These are phyloP conservation scores for Lepidium africanum DNA, from an alignment of 345 rosid species.

Conservation along the genomic window DNA sequence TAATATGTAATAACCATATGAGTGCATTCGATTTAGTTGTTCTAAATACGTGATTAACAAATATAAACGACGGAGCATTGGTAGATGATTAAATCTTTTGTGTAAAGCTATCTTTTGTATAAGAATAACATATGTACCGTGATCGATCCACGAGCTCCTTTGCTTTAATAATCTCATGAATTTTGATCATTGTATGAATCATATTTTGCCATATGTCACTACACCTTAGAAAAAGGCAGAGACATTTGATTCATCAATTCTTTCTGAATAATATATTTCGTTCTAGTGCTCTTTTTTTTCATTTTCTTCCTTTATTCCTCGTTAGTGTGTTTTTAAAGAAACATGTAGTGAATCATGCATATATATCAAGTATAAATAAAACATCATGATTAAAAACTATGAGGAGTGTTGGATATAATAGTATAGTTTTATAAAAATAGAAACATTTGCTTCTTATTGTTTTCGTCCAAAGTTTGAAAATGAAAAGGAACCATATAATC, in stretches of 20 bases:
- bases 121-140: neutral
- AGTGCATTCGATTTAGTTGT: neutral
- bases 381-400: neutral
- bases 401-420: neutral
- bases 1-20: neutral
- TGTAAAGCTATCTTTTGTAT: neutral
- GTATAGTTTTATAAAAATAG: neutral
- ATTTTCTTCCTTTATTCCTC: neutral
- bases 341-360: neutral
- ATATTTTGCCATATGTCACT: neutral
- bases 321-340: neutral
- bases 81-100: neutral
- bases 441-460: neutral
- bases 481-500: neutral
- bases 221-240: neutral
- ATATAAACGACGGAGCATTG: neutral
- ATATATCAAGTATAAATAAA: neutral
- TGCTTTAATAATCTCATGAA: neutral
- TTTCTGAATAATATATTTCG: neutral
- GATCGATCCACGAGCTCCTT: slow-evolving; percentile 11
- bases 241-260: neutral
- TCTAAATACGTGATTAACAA: neutral
- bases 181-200: neutral
- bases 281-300: neutral
- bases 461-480: neutral